Percentiles rank a stretch among this genome's conserved stretches.
Evolutionary conservation across 768 basidiomycete species (phyloP).

Genomic region (Mycena chlorophos): DNA sequence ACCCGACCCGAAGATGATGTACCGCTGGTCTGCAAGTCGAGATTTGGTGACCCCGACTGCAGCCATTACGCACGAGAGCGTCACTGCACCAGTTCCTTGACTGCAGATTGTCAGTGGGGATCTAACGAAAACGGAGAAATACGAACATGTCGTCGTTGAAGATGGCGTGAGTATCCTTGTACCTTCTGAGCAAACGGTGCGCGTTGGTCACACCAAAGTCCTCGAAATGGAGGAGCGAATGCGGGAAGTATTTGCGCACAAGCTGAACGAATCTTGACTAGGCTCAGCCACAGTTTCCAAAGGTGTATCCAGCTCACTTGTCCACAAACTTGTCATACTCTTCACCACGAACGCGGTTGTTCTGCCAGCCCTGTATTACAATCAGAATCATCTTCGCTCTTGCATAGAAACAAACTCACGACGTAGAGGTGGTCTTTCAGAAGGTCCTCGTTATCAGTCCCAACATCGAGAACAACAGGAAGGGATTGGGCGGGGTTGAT

Average conservation of each 20-base stretch:
- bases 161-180: constrained; percentile 61
- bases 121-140: neutral
- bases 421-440: constrained; percentile 67
- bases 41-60: constrained; percentile 66
- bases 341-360: constrained; percentile 68
- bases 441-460: constrained; percentile 68
- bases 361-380: constrained; percentile 62
- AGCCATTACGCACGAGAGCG: constrained; percentile 66
- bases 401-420: constrained; percentile 39
- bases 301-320: constrained; percentile 42
- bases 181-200: constrained; percentile 61
- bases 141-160: constrained; percentile 86
- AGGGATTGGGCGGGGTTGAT: constrained; percentile 62
- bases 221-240: constrained; percentile 76
- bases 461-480: constrained; percentile 70
- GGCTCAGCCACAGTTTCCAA: neutral
- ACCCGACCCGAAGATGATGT: constrained; percentile 78
- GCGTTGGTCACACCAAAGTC: constrained; percentile 84
- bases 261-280: constrained; percentile 71
- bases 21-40: constrained; percentile 71
- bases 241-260: constrained; percentile 69
- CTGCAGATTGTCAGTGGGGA: constrained; percentile 32
- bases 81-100: constrained; percentile 77
- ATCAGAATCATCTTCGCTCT: neutral
- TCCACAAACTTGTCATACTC: constrained; percentile 79